Percentiles rank a stretch among this genome's conserved stretches.
Conservation (phyloP, 2,329 filamentous ascomycete species). For the Zymoseptoria crescenta region DNA sequence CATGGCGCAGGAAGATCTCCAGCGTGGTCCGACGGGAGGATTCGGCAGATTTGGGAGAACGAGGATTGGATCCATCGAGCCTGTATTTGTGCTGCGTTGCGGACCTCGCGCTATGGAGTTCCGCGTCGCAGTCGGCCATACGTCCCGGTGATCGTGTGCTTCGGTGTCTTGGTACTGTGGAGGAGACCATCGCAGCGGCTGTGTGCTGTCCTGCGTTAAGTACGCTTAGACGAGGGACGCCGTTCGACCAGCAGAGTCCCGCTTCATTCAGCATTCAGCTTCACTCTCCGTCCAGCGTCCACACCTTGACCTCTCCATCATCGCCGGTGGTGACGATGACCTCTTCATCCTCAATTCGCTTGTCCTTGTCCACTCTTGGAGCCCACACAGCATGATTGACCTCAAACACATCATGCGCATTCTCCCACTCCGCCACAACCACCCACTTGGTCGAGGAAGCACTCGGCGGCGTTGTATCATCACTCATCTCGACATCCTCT, state of each 20-base stretch:
- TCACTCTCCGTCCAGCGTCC: constrained; percentile 49
- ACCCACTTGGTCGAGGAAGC: constrained; percentile 54
- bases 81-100: not conserved
- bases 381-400: constrained; percentile 91
- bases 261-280: not conserved
- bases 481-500: constrained; percentile 19
- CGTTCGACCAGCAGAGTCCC: not conserved
- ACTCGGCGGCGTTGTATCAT: constrained; percentile 16
- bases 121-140: not conserved
- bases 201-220: not conserved
- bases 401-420: constrained; percentile 85
- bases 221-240: too few species aligned
- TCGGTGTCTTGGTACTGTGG: not conserved
- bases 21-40: not conserved
- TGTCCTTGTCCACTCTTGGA: constrained; percentile 61
- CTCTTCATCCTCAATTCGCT: constrained; percentile 60
- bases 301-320: constrained; percentile 79
- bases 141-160: not conserved
- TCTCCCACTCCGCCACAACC: constrained; percentile 59
- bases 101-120: not conserved
- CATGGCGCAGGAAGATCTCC: too few species aligned
- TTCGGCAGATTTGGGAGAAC: not conserved
- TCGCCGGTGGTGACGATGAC: constrained; percentile 87
- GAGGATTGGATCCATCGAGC: not conserved
- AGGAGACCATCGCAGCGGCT: not conserved